Evolutionary conservation across 140 eudicot genomes (phyloP), one percentile per base, ranked within the genome.

Genomic region (Stevia rebaudiana): DNA sequence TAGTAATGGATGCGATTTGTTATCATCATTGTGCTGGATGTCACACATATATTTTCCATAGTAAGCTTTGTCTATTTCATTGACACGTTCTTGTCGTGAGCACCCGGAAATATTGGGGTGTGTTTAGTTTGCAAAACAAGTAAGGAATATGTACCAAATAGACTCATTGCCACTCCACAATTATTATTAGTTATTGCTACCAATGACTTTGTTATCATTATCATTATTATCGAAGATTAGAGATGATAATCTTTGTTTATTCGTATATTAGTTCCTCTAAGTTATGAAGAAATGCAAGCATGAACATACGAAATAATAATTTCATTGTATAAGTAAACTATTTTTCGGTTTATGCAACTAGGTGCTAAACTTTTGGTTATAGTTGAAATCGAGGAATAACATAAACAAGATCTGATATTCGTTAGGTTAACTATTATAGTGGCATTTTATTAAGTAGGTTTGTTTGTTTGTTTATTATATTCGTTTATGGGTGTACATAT

Each of bases 31-130:
- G 57, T 71, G 66, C 68, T 56, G 53, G 57, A 60, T 58, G 61
- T 66, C 79, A 61, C 78, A 69, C 12, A 55, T 63, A 60, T 39
- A 40, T 24, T 68, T 71, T 76, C 68, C 37, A 63, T 59, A 42
- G 69, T 67, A 82, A 82, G 84, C 67, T 78, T 71, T 48, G 75
- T 75, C 77, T 74, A 71, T 53, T 48, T 46, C 28, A 46, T 43
- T 75, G 88, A 69, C 88, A 82, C 88, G 84, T 82, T 57, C 61
- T 6, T 57, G 58, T 59, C 72, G 18, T 74, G 44, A 56, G 56
- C 16, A 41, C 61, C 73, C 61, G 15, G 23, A 56, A n/a, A n/a
- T n/a, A n/a, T 30, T 6, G 56, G 30, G 57, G 63, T 30, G 63
- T 11, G 49, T 52, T 39, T 51, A 28, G 74, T 71, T 66, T 70